Conservation (phyloP, 306 rosid species). For the Begonia fuchsioides region DNA sequence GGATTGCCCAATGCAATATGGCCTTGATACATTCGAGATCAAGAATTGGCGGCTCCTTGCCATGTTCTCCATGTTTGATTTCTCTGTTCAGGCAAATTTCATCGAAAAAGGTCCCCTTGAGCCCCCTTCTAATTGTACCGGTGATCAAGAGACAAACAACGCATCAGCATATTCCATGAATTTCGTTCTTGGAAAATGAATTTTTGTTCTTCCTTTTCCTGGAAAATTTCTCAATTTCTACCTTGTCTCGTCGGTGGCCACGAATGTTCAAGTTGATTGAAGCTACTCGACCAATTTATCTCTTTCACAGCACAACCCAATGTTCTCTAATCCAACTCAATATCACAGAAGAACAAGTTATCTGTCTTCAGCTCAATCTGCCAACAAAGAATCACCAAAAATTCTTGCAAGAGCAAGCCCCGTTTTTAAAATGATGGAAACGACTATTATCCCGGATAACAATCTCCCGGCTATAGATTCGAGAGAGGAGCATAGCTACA, state of each 20-base stretch:
- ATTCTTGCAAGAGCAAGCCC: conserved; percentile 48
- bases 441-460: conserved; percentile 46
- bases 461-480: too few species aligned
- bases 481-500: conserved; percentile 36
- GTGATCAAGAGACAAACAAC: conserved; percentile 83
- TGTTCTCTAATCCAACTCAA: too few species aligned
- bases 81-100: conserved; percentile 93
- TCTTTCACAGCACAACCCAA: too few species aligned
- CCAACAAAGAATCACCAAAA: conserved; percentile 29
- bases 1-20: too few species aligned
- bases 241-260: too few species aligned
- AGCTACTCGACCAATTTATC: too few species aligned
- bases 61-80: conserved; percentile 94
- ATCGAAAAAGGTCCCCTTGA: conserved; percentile 87
- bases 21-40: conserved; percentile 78
- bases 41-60: too few species aligned
- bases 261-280: too few species aligned
- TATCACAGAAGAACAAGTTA: too few species aligned
- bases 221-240: too few species aligned
- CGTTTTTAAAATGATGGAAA: conserved; percentile 50
- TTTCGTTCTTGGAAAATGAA: conserved; percentile 76
- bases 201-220: too few species aligned
- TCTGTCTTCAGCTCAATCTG: too few species aligned
- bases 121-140: conserved; percentile 71
- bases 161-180: conserved; percentile 95